Conservation (phyloP, 2,329 filamentous ascomycete species). For the Triangularia verruculosa region DNA sequence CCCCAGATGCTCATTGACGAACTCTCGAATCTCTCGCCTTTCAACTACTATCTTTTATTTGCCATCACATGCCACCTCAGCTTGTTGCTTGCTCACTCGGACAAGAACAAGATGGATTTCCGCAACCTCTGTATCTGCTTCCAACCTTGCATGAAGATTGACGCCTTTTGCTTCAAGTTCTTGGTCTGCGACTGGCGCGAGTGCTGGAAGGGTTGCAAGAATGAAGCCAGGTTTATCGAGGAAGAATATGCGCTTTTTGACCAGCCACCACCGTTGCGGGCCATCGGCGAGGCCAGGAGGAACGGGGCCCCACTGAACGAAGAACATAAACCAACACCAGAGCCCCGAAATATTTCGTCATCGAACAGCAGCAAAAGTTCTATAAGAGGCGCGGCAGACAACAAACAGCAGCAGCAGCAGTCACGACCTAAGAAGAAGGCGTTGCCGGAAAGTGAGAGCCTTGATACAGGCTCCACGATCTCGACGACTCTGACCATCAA, state of each 20-base stretch:
- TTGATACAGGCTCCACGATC: slow-evolving; percentile 43
- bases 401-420: slow-evolving; percentile 19
- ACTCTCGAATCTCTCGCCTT: slow-evolving; percentile 88
- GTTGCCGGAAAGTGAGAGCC: slow-evolving; percentile 40
- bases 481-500: slow-evolving; percentile 47
- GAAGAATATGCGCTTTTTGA: slow-evolving; percentile 63
- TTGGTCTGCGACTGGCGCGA: slow-evolving; percentile 93
- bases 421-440: slow-evolving; percentile 45
- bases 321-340: slow-evolving; percentile 22
- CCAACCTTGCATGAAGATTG: slow-evolving; percentile 94
- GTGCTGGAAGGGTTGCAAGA: slow-evolving; percentile 95
- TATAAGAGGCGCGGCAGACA: slow-evolving; percentile 32
- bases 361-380: slow-evolving; percentile 62
- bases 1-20: slow-evolving; percentile 87
- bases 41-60: slow-evolving; percentile 96
- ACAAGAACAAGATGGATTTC: slow-evolving; percentile 98
- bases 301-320: background rate
- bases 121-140: slow-evolving; percentile 95
- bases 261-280: slow-evolving; percentile 47
- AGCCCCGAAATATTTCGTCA: slow-evolving; percentile 60
- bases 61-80: slow-evolving; percentile 96
- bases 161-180: slow-evolving; percentile 92
- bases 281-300: slow-evolving; percentile 23
- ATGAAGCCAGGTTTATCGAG: slow-evolving; percentile 75
- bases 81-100: slow-evolving; percentile 82